Conservation (phyloP, 116 monocot species). For the Dioscorea cayenensis region DNA sequence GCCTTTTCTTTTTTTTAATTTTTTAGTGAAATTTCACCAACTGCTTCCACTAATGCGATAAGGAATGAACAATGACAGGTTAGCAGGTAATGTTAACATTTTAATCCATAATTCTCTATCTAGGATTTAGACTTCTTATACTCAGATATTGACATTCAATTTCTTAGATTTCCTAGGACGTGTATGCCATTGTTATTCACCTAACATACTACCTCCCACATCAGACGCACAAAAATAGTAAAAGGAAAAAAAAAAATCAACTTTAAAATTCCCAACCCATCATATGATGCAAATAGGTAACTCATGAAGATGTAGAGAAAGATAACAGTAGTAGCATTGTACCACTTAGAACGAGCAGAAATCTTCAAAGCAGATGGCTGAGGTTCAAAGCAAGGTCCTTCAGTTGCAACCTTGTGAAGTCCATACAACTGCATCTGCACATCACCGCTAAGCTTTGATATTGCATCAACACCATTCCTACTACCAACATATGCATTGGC, state of each 20-base stretch:
- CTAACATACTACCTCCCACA: no score
- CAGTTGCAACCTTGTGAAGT: constrained; percentile 34
- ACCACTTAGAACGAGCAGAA: constrained; percentile 65
- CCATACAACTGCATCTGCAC: constrained; percentile 31
- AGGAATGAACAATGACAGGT: no score
- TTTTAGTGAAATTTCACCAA: no score
- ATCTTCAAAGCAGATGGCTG: constrained; percentile 55
- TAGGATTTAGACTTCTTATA: no score
- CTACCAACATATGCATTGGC: constrained; percentile 19
- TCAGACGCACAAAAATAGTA: no score
- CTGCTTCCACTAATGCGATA: no score
- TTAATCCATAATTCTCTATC: no score
- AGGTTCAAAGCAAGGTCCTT: constrained; percentile 41
- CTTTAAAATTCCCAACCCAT: not conserved
- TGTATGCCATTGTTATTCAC: no score
- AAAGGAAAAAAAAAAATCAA: not conserved
- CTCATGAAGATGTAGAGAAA: not conserved
- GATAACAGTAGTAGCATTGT: not conserved
- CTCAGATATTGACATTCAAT: no score
- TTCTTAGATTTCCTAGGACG: no score
- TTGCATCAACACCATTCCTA: constrained; percentile 5
- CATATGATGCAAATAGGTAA: not conserved
- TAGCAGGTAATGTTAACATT: no score
- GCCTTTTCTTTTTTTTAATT: no score
- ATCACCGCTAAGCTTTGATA: constrained; percentile 25